A percentile compares a stretch with the other conserved stretches of the same genome.
Evolutionary conservation across 305 asterid genomes (phyloP).

Genomic region (Plantago coronopus): DNA sequence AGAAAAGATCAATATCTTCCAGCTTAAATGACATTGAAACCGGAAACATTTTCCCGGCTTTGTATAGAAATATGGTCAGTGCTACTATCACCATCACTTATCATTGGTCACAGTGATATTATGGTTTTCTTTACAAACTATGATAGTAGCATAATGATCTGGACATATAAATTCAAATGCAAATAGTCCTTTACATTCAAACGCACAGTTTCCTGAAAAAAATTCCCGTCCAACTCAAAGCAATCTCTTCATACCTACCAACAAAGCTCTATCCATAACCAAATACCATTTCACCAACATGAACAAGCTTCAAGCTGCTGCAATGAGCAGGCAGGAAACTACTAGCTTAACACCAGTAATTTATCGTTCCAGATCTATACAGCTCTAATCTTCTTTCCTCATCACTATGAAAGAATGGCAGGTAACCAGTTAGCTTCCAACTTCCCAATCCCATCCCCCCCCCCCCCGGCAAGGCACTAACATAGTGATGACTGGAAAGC

Average conservation of each 20-base stretch:
- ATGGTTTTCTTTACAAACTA: not conserved
- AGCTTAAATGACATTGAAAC: slow-evolving; percentile 5
- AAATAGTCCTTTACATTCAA: not conserved
- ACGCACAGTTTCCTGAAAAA: not conserved
- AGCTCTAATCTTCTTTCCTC: slow-evolving; percentile 4
- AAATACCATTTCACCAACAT: slow-evolving; percentile 7
- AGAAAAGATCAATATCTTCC: no score
- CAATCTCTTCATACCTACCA: not conserved
- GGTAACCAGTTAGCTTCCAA: not conserved
- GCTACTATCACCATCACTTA: not conserved
- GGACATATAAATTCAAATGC: slow-evolving; percentile 9
- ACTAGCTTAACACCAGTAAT: slow-evolving; percentile 1
- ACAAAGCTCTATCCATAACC: not conserved
- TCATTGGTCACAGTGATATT: not conserved
- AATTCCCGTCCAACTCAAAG: slow-evolving; percentile 5
- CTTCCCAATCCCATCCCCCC: not conserved
- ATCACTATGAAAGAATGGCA: not conserved
- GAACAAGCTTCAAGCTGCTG: slow-evolving; percentile 11
- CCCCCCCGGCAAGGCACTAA: not conserved
- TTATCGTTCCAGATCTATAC: not conserved
- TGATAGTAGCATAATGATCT: not conserved
- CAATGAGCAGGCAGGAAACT: slow-evolving; percentile 7
- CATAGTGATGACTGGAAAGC: slow-evolving; percentile 10
- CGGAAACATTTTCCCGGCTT: not conserved
- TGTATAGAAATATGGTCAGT: not conserved